A percentile compares a stretch with the other conserved stretches of the same genome.
phyloP scores from a whole-genome alignment of 2,329 filamentous ascomycete genomes.

The Arthroderma sp. region DNA sequence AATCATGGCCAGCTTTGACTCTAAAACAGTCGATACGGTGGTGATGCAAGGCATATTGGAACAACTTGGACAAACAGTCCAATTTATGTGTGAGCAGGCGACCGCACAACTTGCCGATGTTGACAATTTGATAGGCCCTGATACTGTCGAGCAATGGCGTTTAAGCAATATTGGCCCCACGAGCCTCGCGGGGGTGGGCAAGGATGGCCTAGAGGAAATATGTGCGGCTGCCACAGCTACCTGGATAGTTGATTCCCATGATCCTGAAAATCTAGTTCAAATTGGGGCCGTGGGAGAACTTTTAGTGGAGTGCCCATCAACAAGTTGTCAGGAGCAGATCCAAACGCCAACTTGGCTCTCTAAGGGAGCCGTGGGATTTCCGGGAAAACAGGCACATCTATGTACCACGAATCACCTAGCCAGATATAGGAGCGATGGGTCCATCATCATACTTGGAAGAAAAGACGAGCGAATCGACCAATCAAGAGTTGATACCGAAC shows the following conservation, averaged over 20 bases:
- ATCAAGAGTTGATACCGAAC: too few species aligned
- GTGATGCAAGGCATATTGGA: constrained; percentile 41
- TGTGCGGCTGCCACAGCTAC: constrained; percentile 15
- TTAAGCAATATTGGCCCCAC: constrained; percentile 3
- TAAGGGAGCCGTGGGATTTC: constrained; percentile 24
- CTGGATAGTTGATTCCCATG: constrained; percentile 15
- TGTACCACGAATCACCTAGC: constrained; percentile 26
- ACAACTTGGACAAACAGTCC: constrained; percentile 37
- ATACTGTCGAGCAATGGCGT: constrained; percentile 1
- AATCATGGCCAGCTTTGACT: constrained; percentile 52
- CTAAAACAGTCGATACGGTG: constrained; percentile 35
- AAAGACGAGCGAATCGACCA: not conserved
- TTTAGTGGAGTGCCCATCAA: constrained; percentile 26
- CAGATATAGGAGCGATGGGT: constrained; percentile 18
- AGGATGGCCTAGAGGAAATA: not conserved
- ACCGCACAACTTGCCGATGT: constrained; percentile 2
- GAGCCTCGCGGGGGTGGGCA: not conserved
- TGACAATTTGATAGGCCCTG: not conserved
- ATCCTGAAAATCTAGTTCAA: constrained; percentile 14
- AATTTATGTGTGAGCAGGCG: constrained; percentile 3
- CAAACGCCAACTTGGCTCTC: constrained; percentile 41
- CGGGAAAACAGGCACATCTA: constrained; percentile 8
- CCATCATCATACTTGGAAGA: constrained; percentile 18
- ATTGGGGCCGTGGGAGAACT: constrained; percentile 30
- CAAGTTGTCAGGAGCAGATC: constrained; percentile 44